A percentile compares a stretch with the other conserved stretches of the same genome.
Evolutionary conservation across 2,329 filamentous ascomycete species (phyloP).

Genomic region (Parascedosporium putredinis): DNA sequence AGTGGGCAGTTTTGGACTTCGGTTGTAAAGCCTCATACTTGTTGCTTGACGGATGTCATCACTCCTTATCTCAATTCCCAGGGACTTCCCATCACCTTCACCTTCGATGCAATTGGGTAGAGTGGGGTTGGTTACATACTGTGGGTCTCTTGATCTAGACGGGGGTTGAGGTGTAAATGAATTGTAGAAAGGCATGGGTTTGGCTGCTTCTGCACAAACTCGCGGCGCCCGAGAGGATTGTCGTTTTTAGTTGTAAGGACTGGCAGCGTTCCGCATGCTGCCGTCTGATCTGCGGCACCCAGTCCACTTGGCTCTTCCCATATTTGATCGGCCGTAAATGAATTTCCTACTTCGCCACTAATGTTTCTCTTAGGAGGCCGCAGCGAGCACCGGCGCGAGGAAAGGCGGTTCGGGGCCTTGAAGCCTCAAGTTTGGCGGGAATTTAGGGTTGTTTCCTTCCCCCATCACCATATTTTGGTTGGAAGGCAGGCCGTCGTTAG

Average conservation of each 20-base stretch:
- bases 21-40: conserved; percentile 76
- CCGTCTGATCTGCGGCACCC: conserved; percentile 11
- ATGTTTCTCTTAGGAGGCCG: too few relatives aligned
- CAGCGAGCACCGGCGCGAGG: conserved; percentile 14
- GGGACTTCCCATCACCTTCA: conserved; percentile 24
- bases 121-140: conserved; percentile 60
- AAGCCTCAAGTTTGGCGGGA: neutral
- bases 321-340: conserved; percentile 69
- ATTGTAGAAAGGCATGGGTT: conserved; percentile 26
- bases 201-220: neutral
- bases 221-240: conserved; percentile 17
- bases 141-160: conserved; percentile 69
- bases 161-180: conserved; percentile 82
- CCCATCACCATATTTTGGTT: too few relatives aligned
- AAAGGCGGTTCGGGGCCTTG: conserved; percentile 14
- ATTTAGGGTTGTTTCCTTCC: neutral
- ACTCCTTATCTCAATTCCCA: conserved; percentile 72
- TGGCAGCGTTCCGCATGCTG: conserved; percentile 20
- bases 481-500: too few relatives aligned
- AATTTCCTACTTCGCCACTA: conserved; percentile 55
- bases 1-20: conserved; percentile 76
- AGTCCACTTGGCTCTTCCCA: conserved; percentile 71
- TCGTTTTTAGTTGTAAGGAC: conserved; percentile 24
- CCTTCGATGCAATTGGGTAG: conserved; percentile 20
- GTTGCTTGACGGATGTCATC: conserved; percentile 87